A percentile compares a stretch with the other conserved stretches of the same genome.
Conservation (phyloP, 352 stramenopile species). For the Phytophthora rubi region DNA sequence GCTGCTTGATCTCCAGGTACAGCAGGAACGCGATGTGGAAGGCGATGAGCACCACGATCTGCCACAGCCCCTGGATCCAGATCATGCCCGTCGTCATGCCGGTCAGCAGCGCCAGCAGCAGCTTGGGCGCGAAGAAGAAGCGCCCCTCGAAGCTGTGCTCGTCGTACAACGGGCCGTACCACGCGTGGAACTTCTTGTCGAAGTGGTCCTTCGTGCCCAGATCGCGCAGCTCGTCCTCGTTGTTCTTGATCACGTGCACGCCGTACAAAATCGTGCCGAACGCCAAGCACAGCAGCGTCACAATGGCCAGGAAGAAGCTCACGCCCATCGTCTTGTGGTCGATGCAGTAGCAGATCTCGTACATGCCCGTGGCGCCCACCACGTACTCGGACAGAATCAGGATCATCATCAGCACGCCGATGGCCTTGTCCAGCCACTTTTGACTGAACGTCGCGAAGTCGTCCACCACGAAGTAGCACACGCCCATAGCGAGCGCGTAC, state of each 20-base stretch:
- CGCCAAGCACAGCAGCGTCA: conserved; percentile 72
- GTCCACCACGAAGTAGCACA: conserved; percentile 57
- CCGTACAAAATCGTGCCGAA: conserved; percentile 84
- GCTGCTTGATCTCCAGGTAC: conserved; percentile 85
- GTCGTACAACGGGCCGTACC: conserved; percentile 86
- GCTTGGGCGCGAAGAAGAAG: conserved; percentile 89
- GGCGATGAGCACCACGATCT: conserved; percentile 78
- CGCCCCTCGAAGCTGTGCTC: conserved; percentile 88
- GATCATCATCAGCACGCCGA: conserved; percentile 85
- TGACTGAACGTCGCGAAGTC: conserved; percentile 62
- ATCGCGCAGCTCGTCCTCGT: conserved; percentile 85
- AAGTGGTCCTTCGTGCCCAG: conserved; percentile 86
- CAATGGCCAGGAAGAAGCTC: conserved; percentile 70
- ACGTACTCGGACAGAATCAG: conserved; percentile 87
- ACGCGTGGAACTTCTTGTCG: conserved; percentile 81
- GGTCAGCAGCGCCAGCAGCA: conserved; percentile 74
- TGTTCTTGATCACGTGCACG: conserved; percentile 67
- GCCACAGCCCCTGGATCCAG: conserved; percentile 74
- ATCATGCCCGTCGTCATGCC: conserved; percentile 86
- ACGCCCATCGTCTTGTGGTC: conserved; percentile 62
- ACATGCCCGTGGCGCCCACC: conserved; percentile 80
- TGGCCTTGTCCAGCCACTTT: conserved; percentile 83
- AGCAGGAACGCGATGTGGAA: conserved; percentile 84
- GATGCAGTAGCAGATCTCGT: conserved; percentile 87
- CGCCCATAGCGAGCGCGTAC: conserved; percentile 54